A percentile compares a stretch with the other conserved stretches of the same genome.
These are phyloP conservation scores for Alliaria petiolata DNA, from an alignment of 345 rosid species.

Conservation along the genomic window DNA sequence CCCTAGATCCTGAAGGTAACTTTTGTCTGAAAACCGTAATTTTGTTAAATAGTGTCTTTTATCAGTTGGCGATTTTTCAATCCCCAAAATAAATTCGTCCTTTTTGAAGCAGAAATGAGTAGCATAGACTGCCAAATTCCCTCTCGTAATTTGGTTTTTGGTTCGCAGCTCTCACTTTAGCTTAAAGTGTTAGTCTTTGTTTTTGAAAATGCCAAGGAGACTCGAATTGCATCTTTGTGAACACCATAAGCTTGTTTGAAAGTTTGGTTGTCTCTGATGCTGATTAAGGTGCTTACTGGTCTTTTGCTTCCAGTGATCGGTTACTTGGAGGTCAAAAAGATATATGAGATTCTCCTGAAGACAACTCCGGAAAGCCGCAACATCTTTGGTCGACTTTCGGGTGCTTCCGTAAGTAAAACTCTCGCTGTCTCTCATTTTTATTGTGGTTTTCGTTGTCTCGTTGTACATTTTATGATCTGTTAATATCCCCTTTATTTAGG, in stretches of 20 bases:
- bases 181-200: not conserved
- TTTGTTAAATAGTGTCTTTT: not conserved
- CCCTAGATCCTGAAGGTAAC: slow-evolving; percentile 70
- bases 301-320: slow-evolving; percentile 53
- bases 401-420: slow-evolving; percentile 70
- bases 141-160: not conserved
- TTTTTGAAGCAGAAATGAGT: not conserved
- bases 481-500: slow-evolving; percentile 41
- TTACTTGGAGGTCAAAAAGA: slow-evolving; percentile 75
- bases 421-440: not conserved
- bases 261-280: not conserved
- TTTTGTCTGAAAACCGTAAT: not conserved
- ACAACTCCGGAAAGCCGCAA: slow-evolving; percentile 78
- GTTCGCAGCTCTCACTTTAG: not conserved
- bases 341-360: slow-evolving; percentile 70
- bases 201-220: not conserved
- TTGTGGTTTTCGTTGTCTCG: not conserved
- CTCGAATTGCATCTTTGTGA: not conserved
- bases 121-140: not conserved
- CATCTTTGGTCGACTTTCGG: slow-evolving; percentile 91
- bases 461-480: not conserved
- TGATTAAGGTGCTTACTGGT: too few species aligned
- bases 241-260: too few species aligned
- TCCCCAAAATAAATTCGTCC: not conserved
- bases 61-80: too few species aligned